phyloP scores from a whole-genome alignment of 306 rosid species.

The Hippophae tibetana region DNA sequence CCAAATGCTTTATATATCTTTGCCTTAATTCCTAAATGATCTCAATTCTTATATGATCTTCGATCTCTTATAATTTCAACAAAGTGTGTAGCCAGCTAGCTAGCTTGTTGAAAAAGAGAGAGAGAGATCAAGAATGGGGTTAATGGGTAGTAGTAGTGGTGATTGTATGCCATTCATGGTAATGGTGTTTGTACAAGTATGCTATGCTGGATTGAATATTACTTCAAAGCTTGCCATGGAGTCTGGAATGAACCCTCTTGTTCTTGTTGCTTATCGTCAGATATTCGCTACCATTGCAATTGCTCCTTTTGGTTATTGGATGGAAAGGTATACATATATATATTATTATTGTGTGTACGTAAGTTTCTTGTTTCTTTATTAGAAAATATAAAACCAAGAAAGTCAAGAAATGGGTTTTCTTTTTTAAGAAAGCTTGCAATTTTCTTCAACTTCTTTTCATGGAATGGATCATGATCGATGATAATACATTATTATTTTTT shows the following conservation, averaged over 20 bases:
- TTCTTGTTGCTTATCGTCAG: conserved; percentile 79
- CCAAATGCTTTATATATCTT: background rate
- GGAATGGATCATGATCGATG: too few relatives aligned
- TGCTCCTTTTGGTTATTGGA: conserved; percentile 56
- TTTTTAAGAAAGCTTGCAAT: too few relatives aligned
- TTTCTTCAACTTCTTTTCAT: too few relatives aligned
- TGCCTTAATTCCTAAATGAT: background rate
- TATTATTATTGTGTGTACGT: too few relatives aligned
- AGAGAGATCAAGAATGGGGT: background rate
- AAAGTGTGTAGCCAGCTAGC: too few relatives aligned
- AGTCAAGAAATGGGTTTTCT: too few relatives aligned
- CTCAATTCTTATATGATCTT: background rate
- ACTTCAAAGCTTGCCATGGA: conserved; percentile 77
- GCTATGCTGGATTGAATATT: conserved; percentile 59
- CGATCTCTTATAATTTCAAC: background rate
- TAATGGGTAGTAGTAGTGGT: conserved; percentile 21
- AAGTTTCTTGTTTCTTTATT: too few relatives aligned
- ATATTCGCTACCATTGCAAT: conserved; percentile 56
- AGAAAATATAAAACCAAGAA: too few relatives aligned
- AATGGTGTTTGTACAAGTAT: conserved; percentile 46
- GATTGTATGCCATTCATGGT: conserved; percentile 36
- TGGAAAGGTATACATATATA: conserved; percentile 47
- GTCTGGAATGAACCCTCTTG: conserved; percentile 64
- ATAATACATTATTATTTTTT: too few relatives aligned
- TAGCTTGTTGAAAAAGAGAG: background rate